Conservation (phyloP, 2,329 filamentous ascomycete species). For the Teratosphaeria destructans region DNA sequence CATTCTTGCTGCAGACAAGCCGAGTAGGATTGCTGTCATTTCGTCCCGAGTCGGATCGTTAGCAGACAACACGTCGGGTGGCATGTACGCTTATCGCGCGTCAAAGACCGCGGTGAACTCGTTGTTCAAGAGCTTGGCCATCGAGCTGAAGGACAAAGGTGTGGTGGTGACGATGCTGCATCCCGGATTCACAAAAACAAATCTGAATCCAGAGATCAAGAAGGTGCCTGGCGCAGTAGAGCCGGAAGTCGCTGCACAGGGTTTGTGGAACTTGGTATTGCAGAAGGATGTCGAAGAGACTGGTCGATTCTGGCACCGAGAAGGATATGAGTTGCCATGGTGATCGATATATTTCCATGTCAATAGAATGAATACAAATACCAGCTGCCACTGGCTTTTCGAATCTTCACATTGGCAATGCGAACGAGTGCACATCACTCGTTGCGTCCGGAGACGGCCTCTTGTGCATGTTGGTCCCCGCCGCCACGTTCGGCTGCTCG, state of each 20-base stretch:
- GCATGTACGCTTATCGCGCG: constrained; percentile 34
- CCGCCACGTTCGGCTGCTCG: neutral
- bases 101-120: constrained; percentile 37
- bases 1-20: constrained; percentile 20
- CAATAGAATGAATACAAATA: neutral
- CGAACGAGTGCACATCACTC: neutral
- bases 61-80: constrained; percentile 33
- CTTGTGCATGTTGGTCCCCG: neutral
- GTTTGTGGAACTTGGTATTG: constrained; percentile 33
- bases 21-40: constrained; percentile 31
- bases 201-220: constrained; percentile 18
- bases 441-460: neutral
- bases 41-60: constrained; percentile 35
- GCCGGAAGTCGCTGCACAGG: constrained; percentile 34
- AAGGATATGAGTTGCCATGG: constrained; percentile 35
- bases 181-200: constrained; percentile 35
- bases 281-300: constrained; percentile 31
- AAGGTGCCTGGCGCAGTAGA: constrained; percentile 29
- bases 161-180: constrained; percentile 34
- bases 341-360: constrained; percentile 9
- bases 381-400: neutral
- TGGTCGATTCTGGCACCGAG: constrained; percentile 37
- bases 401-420: neutral
- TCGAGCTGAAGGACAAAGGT: constrained; percentile 31
- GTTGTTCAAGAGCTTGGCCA: constrained; percentile 33